phyloP scores from a whole-genome alignment of 257 asterid genomes.

The Penstemon davidsonii region DNA sequence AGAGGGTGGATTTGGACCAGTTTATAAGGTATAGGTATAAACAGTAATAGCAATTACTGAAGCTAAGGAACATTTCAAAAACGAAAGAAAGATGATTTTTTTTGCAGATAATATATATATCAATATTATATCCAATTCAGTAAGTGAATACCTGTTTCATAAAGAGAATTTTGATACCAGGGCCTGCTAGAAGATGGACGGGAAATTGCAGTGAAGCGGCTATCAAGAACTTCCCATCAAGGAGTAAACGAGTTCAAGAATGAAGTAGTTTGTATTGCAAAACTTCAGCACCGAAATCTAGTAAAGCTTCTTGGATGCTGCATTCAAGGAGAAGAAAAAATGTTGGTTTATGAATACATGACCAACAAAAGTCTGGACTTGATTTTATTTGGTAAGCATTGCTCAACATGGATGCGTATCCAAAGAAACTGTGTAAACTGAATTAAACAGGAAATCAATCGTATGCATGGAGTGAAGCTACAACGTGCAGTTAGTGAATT shows the following conservation, averaged over 20 bases:
- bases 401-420: not conserved
- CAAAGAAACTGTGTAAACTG: no score
- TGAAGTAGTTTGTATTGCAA: constrained; percentile 42
- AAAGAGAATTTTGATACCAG: constrained; percentile 23
- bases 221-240: constrained; percentile 47
- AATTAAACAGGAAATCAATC: no score
- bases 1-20: constrained; percentile 64
- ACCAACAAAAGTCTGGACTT: constrained; percentile 50
- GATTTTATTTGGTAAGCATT: constrained; percentile 43
- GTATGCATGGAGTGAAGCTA: no score
- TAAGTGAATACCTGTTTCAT: not conserved
- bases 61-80: no score
- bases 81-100: no score
- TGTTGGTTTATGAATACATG: constrained; percentile 57
- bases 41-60: no score
- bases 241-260: constrained; percentile 58
- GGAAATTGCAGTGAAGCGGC: constrained; percentile 55
- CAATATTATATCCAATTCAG: not conserved
- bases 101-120: no score
- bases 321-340: constrained; percentile 43
- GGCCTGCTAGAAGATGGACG: constrained; percentile 41
- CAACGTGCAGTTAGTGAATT: no score
- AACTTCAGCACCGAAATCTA: constrained; percentile 62
- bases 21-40: constrained; percentile 42
- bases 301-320: constrained; percentile 62